Base-by-base conservation (phyloP, 78 protist genomes). In the Emiliania huxleyi region DNA sequence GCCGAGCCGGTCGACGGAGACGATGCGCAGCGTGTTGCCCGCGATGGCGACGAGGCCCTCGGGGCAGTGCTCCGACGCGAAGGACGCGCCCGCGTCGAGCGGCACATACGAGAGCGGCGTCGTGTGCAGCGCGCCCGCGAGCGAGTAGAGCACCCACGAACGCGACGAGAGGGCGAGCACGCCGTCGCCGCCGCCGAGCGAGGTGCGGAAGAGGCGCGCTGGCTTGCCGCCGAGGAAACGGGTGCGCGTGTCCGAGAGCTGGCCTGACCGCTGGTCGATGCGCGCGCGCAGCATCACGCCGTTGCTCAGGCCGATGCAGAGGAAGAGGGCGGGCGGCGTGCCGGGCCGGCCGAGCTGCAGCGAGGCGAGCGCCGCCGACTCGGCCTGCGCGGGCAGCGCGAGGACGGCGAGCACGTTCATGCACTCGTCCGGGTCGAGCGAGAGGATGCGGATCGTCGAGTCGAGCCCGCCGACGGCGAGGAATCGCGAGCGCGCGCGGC, bases 151-250 rank as follows among this genome's bases (percentile, higher is more conserved):
- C 85, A 97, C 75, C 99, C 99, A 99, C 12, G 96, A 56, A 35
- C 99, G 88, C 46, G 94, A 77, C 23, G 98, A 95, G 55, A 99
- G 94, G 33, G 98, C 99, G 42, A 98, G 90, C n/a, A 99, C 92
- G 0, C 98, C 98, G 29, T 35, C 91, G 15, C 40, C 1, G 23
- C 91, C 94, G 33, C 93, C 94, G 22, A 91, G 90, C 35, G 92
- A 35, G 23, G 96, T 38, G 40, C 92, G 73, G 87, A 96, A 69
- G 40, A 97, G 94, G 69, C 83, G 83, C 44, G 96, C 98, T 8
- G 97, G 96, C n/a, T 90, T 79, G 37, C 97, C 48, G 69, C 99
- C 99, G 52, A 97, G 95, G 52, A 95, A 94, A 52, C 97, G 93
- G 5, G 95, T 93, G 19, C 99, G 94, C 25, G 95, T 93, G 94